Conservation (phyloP, 768 basidiomycete genomes). For the Plicaturopsis crispa region DNA sequence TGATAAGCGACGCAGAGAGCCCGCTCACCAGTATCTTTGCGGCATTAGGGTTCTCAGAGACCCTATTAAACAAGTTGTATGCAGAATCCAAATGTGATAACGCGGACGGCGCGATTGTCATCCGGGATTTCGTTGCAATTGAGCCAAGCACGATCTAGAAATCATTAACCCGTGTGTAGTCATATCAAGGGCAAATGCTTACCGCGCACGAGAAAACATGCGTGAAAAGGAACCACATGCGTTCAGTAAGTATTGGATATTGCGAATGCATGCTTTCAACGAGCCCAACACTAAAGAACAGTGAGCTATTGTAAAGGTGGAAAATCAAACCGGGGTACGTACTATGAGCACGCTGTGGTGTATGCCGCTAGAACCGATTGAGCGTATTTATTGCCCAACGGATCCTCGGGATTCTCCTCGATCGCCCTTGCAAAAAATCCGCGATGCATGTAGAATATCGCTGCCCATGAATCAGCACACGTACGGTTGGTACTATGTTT, state of each 20-base stretch:
- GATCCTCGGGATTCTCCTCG: constrained; percentile 54
- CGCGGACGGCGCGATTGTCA: constrained; percentile 60
- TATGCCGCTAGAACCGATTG: constrained; percentile 65
- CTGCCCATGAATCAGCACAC: too few relatives aligned
- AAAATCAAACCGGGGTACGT: too few relatives aligned
- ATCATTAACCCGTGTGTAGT: constrained; percentile 1
- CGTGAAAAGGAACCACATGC: constrained; percentile 68
- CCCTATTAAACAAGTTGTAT: constrained; percentile 45
- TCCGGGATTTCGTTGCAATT: constrained; percentile 55
- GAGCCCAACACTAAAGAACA: constrained; percentile 59
- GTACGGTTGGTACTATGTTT: too few relatives aligned
- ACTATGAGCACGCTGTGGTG: constrained; percentile 60
- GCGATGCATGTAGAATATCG: constrained; percentile 67
- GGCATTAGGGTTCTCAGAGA: constrained; percentile 44
- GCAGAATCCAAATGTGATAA: constrained; percentile 63
- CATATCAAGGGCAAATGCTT: constrained; percentile 14
- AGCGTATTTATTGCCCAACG: constrained; percentile 63
- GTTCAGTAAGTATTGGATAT: constrained; percentile 56
- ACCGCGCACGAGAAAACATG: constrained; percentile 70
- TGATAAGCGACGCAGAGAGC: constrained; percentile 4
- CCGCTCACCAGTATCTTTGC: constrained; percentile 59
- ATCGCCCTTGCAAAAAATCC: constrained; percentile 68
- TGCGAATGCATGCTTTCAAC: constrained; percentile 59
- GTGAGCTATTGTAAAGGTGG: too few relatives aligned
- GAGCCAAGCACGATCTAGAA: constrained; percentile 61